Evolutionary conservation across 2,329 filamentous ascomycete genomes (phyloP).

Genomic region (Ophiostoma himal-ulmi): DNA sequence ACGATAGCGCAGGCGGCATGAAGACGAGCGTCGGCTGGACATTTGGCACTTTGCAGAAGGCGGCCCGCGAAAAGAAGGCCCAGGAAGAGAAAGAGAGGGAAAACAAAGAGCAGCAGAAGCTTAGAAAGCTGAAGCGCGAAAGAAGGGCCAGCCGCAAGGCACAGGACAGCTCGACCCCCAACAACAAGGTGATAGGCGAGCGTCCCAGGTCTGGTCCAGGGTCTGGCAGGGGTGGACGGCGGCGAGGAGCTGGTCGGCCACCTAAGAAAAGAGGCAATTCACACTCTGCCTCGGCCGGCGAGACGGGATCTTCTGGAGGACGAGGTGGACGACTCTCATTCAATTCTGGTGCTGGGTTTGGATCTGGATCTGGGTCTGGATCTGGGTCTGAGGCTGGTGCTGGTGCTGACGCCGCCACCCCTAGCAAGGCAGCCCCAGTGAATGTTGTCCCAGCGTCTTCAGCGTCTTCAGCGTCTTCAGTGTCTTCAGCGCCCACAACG

Average conservation of each 20-base stretch:
- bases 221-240: slow-evolving; percentile 25
- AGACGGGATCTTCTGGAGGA: not conserved
- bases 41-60: not conserved
- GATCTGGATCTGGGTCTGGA: not conserved
- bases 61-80: not conserved
- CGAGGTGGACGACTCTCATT: not conserved
- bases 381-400: not conserved
- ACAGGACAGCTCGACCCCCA: not conserved
- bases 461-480: slow-evolving; percentile 20
- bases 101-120: not conserved
- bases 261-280: slow-evolving; percentile 20
- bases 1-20: not conserved
- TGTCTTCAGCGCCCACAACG: slow-evolving; percentile 22
- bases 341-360: not conserved
- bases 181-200: not conserved
- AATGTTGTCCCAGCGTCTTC: not conserved
- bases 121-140: slow-evolving; percentile 3
- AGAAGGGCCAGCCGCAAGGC: not conserved
- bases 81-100: not conserved
- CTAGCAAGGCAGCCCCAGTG: not conserved
- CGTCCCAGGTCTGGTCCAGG: slow-evolving; percentile 15
- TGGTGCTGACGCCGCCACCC: slow-evolving; percentile 14
- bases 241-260: slow-evolving; percentile 24
- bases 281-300: not conserved
- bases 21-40: slow-evolving; percentile 19